Evolutionary conservation across 1,139 yeast genomes (phyloP).

Genomic region (Lodderomyces pseudojiufengensis): DNA sequence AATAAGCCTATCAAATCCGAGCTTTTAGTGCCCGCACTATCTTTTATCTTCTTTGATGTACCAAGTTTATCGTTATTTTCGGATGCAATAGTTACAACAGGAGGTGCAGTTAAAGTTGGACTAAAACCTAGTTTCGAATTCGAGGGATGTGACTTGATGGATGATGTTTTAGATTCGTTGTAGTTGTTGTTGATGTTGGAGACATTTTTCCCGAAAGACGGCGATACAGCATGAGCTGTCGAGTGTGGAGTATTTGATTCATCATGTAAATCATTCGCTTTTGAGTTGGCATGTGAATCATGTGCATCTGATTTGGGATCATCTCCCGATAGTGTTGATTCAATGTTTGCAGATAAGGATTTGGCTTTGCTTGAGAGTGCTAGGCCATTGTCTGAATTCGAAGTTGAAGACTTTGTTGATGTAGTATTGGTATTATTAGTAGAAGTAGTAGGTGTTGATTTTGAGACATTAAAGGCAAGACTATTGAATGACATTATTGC

Average conservation of each 20-base stretch:
- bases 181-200: too few species aligned
- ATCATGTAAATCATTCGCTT: too few species aligned
- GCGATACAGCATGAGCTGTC: too few species aligned
- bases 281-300: too few species aligned
- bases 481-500: constrained; percentile 30
- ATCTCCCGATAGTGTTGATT: not conserved
- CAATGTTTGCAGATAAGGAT: not conserved
- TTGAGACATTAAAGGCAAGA: constrained; percentile 36
- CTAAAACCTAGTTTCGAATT: constrained; percentile 10
- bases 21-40: constrained; percentile 11
- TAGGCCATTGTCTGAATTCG: not conserved
- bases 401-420: constrained; percentile 19
- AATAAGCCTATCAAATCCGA: constrained; percentile 37
- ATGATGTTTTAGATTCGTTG: constrained; percentile 1
- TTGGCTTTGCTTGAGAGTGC: not conserved
- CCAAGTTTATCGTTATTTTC: constrained; percentile 7
- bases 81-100: constrained; percentile 22
- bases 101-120: constrained; percentile 23
- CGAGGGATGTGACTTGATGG: constrained; percentile 3
- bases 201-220: too few species aligned
- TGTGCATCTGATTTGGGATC: not conserved
- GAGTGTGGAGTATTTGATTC: too few species aligned
- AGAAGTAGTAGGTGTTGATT: constrained; percentile 45
- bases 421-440: constrained; percentile 35
- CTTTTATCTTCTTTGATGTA: not conserved